These are phyloP conservation scores for Trifolium subterraneum DNA, from an alignment of 306 rosid genomes.

Conservation along the genomic window DNA sequence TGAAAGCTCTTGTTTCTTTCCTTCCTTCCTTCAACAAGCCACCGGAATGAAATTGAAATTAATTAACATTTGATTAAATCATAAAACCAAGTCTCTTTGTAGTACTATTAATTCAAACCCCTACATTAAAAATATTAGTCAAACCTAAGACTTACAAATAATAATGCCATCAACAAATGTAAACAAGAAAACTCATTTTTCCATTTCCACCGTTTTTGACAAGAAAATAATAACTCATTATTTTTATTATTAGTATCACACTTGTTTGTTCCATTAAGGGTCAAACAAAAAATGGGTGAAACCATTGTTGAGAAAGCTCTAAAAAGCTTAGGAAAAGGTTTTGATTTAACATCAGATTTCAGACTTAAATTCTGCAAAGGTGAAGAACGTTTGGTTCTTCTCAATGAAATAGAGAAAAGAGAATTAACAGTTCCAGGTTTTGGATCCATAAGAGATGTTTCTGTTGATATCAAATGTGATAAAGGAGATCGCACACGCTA, in stretches of 20 bases:
- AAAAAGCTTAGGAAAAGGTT: slow-evolving; percentile 84
- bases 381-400: slow-evolving; percentile 53
- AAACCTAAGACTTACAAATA: slow-evolving; percentile 8
- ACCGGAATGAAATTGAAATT: neutral
- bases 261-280: neutral
- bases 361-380: slow-evolving; percentile 83
- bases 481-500: slow-evolving; percentile 81
- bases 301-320: slow-evolving; percentile 59
- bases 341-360: slow-evolving; percentile 89
- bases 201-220: slow-evolving; percentile 6
- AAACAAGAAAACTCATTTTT: neutral
- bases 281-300: slow-evolving; percentile 40
- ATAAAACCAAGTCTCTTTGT: neutral
- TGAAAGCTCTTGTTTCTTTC: slow-evolving; percentile 40
- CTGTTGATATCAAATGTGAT: slow-evolving; percentile 81
- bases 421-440: slow-evolving; percentile 67
- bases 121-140: slow-evolving; percentile 7
- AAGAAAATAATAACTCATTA: neutral
- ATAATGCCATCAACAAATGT: slow-evolving; percentile 5
- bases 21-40: neutral
- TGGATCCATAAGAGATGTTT: slow-evolving; percentile 51
- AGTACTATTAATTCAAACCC: slow-evolving; percentile 2
- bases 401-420: slow-evolving; percentile 53
- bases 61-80: neutral
- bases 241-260: neutral